Evolutionary conservation across 768 basidiomycete species (phyloP).

Genomic region (Paxillus involutus): DNA sequence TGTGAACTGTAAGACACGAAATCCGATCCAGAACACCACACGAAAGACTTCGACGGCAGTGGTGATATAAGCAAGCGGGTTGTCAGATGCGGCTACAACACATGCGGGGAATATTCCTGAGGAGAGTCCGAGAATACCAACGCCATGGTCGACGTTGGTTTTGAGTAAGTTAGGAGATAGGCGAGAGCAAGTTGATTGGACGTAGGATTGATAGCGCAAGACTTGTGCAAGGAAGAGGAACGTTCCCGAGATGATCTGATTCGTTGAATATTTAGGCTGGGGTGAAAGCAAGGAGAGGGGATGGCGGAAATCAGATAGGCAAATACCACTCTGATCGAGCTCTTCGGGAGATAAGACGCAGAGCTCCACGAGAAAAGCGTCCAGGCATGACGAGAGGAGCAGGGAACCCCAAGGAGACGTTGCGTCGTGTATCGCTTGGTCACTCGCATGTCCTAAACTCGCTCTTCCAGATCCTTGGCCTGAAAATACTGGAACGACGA

Average conservation of each 20-base stretch:
- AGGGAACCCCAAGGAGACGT: conserved; percentile 40
- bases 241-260: conserved; percentile 50
- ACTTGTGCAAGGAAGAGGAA: conserved; percentile 51
- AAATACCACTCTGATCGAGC: conserved; percentile 37
- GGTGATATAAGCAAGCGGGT: conserved; percentile 40
- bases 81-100: conserved; percentile 45
- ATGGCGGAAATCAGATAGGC: conserved; percentile 43
- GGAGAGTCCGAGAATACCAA: conserved; percentile 53
- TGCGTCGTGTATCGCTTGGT: conserved; percentile 43
- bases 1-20: conserved; percentile 39
- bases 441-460: conserved; percentile 30
- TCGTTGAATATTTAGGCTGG: conserved; percentile 35
- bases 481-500: conserved; percentile 50
- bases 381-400: conserved; percentile 50
- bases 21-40: conserved; percentile 51
- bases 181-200: conserved; percentile 21
- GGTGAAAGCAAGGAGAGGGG: conserved; percentile 41
- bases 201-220: conserved; percentile 51
- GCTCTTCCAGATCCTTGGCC: conserved; percentile 50
- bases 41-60: conserved; percentile 48
- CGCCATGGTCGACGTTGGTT: conserved; percentile 31
- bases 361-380: conserved; percentile 51
- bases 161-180: conserved; percentile 32
- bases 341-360: conserved; percentile 41
- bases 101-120: conserved; percentile 57